Percentiles rank a stretch among this genome's conserved stretches.
phyloP scores from a whole-genome alignment of 202 grass and related monocot genomes.

The Brachypodium distachyon region DNA sequence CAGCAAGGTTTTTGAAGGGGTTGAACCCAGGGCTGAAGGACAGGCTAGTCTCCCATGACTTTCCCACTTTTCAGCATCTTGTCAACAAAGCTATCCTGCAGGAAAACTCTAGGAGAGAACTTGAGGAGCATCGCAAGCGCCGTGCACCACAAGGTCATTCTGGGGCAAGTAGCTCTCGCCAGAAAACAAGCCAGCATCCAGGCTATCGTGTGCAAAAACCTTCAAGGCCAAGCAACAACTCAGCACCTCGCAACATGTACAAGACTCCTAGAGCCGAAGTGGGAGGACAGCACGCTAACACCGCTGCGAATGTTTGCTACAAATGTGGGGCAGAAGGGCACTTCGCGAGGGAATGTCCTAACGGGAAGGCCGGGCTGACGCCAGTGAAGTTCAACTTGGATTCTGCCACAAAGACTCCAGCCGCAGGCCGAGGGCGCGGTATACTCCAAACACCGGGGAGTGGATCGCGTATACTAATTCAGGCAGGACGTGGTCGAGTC shows the following conservation, averaged over 20 bases:
- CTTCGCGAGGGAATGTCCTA: not conserved
- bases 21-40: not conserved
- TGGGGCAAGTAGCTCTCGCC: not conserved
- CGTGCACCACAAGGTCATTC: not conserved
- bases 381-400: not conserved
- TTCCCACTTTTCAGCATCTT: not conserved
- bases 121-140: not conserved
- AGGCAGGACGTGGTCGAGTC: not conserved
- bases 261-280: not conserved
- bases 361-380: not conserved
- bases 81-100: not conserved
- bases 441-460: not conserved
- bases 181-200: not conserved
- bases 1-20: not conserved
- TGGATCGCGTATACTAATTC: not conserved
- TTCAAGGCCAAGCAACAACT: no score
- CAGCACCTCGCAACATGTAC: not conserved
- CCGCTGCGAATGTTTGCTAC: not conserved
- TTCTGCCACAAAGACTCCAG: not conserved
- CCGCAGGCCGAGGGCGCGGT: not conserved
- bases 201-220: not conserved
- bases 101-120: not conserved
- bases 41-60: not conserved
- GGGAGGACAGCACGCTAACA: not conserved
- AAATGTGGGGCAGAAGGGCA: not conserved